Percentiles rank a stretch among this genome's conserved stretches.
Evolutionary conservation across 768 basidiomycete species (phyloP).

Genomic region (Coprinopsis sp.): DNA sequence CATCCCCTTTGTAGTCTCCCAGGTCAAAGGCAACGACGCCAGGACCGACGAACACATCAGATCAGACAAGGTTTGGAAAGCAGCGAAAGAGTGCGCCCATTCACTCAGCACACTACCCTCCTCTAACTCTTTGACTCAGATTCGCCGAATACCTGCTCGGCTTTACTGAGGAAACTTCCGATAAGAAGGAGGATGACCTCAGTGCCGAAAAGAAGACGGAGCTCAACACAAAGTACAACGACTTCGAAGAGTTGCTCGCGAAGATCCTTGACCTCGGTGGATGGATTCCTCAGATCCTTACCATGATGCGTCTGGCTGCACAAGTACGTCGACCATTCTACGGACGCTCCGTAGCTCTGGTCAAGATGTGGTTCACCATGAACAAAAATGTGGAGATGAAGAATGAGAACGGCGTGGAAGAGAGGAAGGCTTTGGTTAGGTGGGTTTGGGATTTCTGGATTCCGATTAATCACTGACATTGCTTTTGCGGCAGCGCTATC

Average conservation of each 20-base stretch:
- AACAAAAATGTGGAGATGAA: neutral
- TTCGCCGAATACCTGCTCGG: slow-evolving; percentile 1
- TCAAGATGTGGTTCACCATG: slow-evolving; percentile 13
- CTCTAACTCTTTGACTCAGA: neutral
- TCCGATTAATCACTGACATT: neutral
- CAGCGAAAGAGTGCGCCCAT: neutral
- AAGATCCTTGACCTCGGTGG: neutral
- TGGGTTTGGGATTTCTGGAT: neutral
- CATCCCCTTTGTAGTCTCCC: neutral
- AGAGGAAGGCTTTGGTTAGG: neutral
- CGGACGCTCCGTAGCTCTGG: slow-evolving; percentile 16
- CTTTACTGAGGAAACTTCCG: neutral
- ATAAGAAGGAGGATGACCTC: too few species aligned
- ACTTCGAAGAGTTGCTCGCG: neutral
- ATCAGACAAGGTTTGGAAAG: slow-evolving; percentile 1
- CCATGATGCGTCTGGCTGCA: slow-evolving; percentile 15
- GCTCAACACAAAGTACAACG: neutral
- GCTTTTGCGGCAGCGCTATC: slow-evolving; percentile 1
- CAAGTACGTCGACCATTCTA: slow-evolving; percentile 18
- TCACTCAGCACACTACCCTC: neutral
- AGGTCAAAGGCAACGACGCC: neutral
- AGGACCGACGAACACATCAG: slow-evolving; percentile 2
- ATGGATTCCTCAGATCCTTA: slow-evolving; percentile 11
- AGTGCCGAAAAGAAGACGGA: neutral
- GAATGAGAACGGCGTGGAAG: neutral